Evolutionary conservation across 805 yeast genomes (phyloP).

Genomic region (Candida coleopterorum): DNA sequence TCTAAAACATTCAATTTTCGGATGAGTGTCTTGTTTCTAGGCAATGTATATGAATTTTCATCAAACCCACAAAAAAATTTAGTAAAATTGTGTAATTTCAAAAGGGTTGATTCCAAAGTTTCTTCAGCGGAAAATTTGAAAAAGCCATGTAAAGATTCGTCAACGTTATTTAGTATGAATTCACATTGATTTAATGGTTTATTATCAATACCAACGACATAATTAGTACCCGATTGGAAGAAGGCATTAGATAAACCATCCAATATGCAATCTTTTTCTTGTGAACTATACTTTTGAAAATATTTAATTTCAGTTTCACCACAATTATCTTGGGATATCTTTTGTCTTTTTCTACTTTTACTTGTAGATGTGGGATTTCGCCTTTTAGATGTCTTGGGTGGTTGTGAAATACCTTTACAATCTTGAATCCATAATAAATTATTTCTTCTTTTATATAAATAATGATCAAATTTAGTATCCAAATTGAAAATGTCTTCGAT

Average conservation of each 20-base stretch:
- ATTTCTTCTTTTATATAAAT: conserved; percentile 9
- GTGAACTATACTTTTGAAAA: background rate
- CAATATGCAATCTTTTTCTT: conserved; percentile 15
- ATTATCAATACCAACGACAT: background rate
- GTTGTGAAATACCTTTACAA: background rate
- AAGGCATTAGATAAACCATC: conserved; percentile 17
- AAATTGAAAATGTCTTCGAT: conserved; percentile 6
- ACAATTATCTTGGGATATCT: background rate
- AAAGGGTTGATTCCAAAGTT: conserved; percentile 4
- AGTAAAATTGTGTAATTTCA: conserved; percentile 9
- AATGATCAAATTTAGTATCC: conserved; percentile 12
- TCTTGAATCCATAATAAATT: conserved; percentile 10
- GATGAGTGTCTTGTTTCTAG: conserved; percentile 6
- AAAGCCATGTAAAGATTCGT: conserved; percentile 16
- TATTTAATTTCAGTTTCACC: background rate
- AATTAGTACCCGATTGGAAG: conserved; percentile 17
- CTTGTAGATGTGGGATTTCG: background rate
- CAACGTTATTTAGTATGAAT: conserved; percentile 18
- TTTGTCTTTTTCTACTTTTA: conserved; percentile 2
- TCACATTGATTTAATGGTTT: conserved; percentile 9
- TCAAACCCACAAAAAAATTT: conserved; percentile 12
- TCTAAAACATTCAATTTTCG: conserved; percentile 14
- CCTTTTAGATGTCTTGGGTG: conserved; percentile 2
- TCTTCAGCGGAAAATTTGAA: conserved; percentile 11
- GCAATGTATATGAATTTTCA: conserved; percentile 5